These are phyloP conservation scores for Mucor saturninus DNA, from an alignment of 371 early-diverging fungal genomes.

Conservation along the genomic window DNA sequence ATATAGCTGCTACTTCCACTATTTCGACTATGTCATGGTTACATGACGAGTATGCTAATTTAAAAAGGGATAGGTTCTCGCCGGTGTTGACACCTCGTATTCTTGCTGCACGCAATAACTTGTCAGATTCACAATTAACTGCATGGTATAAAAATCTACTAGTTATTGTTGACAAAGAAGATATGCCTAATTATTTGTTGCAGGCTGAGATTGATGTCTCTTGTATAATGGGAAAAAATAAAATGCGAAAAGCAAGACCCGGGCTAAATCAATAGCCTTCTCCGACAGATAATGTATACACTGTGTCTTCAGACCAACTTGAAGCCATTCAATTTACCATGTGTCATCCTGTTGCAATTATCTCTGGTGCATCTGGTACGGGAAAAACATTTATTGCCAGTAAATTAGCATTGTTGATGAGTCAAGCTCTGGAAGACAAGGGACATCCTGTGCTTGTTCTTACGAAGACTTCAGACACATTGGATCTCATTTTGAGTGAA, in stretches of 20 bases:
- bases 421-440: slow-evolving; percentile 27
- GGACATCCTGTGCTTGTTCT: slow-evolving; percentile 42
- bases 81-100: slow-evolving; percentile 19
- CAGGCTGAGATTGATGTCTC: slow-evolving; percentile 35
- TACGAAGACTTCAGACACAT: slow-evolving; percentile 26
- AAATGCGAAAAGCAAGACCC: slow-evolving; percentile 13
- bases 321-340: slow-evolving; percentile 37
- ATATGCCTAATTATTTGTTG: slow-evolving; percentile 34
- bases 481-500: slow-evolving; percentile 32
- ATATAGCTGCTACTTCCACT: slow-evolving; percentile 25
- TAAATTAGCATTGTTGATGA: slow-evolving; percentile 37
- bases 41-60: slow-evolving; percentile 2
- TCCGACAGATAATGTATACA: slow-evolving; percentile 19
- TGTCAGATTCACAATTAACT: neutral
- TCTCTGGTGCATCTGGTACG: slow-evolving; percentile 45
- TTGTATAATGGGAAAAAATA: slow-evolving; percentile 26
- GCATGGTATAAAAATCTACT: slow-evolving; percentile 7
- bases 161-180: slow-evolving; percentile 10
- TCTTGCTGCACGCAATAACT: slow-evolving; percentile 11
- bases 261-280: slow-evolving; percentile 34
- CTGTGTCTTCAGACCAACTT: slow-evolving; percentile 38
- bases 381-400: slow-evolving; percentile 45
- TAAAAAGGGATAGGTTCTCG: slow-evolving; percentile 17
- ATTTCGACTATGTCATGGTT: slow-evolving; percentile 37
- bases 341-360: slow-evolving; percentile 37